phyloP scores from a whole-genome alignment of 1,284 basidiomycete genomes.

The Takashimella koratensis region DNA sequence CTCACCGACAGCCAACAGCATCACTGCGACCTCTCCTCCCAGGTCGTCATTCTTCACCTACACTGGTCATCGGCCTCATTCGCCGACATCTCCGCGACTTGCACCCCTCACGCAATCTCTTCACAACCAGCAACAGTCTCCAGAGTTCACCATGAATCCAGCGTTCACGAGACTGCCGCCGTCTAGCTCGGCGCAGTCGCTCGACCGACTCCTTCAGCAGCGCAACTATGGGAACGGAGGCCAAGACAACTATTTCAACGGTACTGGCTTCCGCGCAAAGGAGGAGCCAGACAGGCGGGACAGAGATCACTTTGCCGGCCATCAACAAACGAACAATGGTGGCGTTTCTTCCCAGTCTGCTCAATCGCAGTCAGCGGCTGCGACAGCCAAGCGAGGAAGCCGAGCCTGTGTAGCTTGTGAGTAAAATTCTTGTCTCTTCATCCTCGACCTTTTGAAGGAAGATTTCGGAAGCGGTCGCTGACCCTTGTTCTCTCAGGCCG shows the following conservation, averaged over 20 bases:
- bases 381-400: constrained; percentile 41
- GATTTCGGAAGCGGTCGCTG: neutral
- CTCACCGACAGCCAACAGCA: neutral
- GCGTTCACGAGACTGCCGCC: neutral
- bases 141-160: neutral
- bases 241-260: neutral
- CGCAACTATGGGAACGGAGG: neutral
- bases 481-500: constrained; percentile 52
- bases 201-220: neutral
- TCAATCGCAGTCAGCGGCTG: constrained; percentile 2
- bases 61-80: neutral
- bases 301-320: neutral
- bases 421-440: constrained; percentile 9
- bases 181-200: neutral
- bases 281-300: neutral
- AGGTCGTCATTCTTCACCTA: neutral
- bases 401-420: constrained; percentile 47
- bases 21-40: neutral
- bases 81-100: neutral
- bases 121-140: neutral
- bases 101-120: neutral
- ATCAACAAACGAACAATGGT: neutral
- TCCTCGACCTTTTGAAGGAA: neutral
- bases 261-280: neutral
- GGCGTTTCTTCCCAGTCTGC: neutral